Percentiles rank a stretch among this genome's conserved stretches.
Conservation (phyloP, 176 grass and related monocot species). For the Eleusine coracana region DNA sequence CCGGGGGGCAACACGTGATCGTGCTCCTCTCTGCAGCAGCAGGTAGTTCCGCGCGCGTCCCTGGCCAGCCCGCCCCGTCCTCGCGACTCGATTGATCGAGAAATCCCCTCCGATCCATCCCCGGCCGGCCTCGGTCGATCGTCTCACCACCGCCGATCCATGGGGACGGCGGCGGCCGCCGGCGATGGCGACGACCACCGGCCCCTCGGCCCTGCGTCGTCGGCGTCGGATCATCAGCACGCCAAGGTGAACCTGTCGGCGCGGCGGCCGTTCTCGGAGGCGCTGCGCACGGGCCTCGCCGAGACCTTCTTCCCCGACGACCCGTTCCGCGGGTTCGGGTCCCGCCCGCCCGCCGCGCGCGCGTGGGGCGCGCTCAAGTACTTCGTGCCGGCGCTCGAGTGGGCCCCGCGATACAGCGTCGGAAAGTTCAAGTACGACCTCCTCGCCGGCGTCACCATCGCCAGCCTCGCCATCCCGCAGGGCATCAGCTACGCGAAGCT, state of each 20-base stretch:
- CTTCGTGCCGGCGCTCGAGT: slow-evolving; percentile 72
- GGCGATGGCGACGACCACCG: slow-evolving; percentile 16
- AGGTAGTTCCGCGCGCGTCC: not conserved
- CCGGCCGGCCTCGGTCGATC: too few relatives aligned
- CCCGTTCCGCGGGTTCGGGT: slow-evolving; percentile 70
- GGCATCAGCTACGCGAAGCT: slow-evolving; percentile 98
- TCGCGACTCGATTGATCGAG: too few relatives aligned
- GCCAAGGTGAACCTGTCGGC: slow-evolving; percentile 57
- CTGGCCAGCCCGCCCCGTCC: not conserved
- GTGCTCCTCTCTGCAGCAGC: not conserved
- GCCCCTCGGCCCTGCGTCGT: not conserved
- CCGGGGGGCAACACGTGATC: too few relatives aligned
- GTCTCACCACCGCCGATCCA: slow-evolving; percentile 7
- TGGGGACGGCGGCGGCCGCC: slow-evolving; percentile 61
- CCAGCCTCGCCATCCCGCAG: slow-evolving; percentile 98
- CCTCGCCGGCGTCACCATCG: slow-evolving; percentile 88
- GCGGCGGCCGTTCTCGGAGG: slow-evolving; percentile 33
- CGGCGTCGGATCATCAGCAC: not conserved
- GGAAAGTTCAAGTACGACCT: slow-evolving; percentile 77
- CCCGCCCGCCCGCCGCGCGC: slow-evolving; percentile 27
- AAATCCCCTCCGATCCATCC: too few relatives aligned
- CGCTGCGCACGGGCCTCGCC: slow-evolving; percentile 47
- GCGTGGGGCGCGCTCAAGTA: slow-evolving; percentile 65
- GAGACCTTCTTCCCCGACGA: slow-evolving; percentile 96
- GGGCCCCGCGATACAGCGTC: slow-evolving; percentile 63